These are phyloP conservation scores for Symbiodinium pilosum DNA, from an alignment of 73 alveolate genomes.

Conservation along the genomic window DNA sequence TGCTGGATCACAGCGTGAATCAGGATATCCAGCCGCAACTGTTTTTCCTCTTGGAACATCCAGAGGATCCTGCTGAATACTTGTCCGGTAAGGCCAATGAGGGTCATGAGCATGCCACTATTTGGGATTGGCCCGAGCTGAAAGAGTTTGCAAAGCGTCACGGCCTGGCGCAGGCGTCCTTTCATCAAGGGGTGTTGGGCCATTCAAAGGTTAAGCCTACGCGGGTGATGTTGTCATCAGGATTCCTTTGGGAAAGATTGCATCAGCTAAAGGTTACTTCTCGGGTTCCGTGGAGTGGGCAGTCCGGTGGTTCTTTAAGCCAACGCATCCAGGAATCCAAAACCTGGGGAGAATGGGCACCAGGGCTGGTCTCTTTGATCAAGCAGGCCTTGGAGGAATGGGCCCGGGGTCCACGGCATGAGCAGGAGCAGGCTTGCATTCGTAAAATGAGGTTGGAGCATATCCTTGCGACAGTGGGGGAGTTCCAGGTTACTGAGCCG, in stretches of 20 bases:
- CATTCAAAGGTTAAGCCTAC: not conserved
- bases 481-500: no score
- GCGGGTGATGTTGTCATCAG: not conserved
- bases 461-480: no score
- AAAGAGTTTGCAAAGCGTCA: not conserved
- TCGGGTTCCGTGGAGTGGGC: no score
- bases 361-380: no score
- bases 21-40: not conserved
- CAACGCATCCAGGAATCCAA: no score
- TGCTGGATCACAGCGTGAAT: not conserved
- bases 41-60: not conserved
- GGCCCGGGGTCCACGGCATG: no score
- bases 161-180: not conserved
- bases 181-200: not conserved
- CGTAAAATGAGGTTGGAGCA: no score
- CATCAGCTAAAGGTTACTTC: not conserved
- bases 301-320: no score
- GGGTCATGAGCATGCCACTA: not conserved
- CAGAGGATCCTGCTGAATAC: not conserved
- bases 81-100: no score
- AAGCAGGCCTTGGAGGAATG: no score
- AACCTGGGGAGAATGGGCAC: no score
- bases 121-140: not conserved
- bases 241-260: not conserved
- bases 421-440: no score